Percentiles rank a stretch among this genome's conserved stretches.
These are phyloP conservation scores for Paecilomyces sp. DNA, from an alignment of 2,329 filamentous ascomycete genomes.

Conservation along the genomic window DNA sequence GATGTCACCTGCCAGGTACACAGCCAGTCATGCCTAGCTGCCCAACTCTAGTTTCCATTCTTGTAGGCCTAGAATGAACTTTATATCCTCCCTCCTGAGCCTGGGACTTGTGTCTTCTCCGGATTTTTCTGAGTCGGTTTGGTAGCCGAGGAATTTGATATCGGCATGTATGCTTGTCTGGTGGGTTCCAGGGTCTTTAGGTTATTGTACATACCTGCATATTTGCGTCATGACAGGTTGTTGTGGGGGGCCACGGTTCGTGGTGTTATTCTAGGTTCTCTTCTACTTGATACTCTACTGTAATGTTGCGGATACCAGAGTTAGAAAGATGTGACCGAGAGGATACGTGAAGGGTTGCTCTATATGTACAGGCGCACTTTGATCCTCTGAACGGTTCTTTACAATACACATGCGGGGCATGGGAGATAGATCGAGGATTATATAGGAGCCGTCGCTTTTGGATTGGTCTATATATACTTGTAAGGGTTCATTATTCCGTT, in stretches of 20 bases:
- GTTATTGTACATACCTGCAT: background rate
- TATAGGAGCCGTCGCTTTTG: background rate
- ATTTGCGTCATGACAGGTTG: background rate
- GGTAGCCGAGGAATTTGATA: background rate
- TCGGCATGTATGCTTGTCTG: background rate
- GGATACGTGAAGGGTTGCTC: background rate
- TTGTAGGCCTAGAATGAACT: background rate
- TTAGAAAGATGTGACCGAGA: background rate
- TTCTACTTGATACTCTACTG: background rate
- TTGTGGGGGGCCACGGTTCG: background rate
- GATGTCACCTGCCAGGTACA: background rate
- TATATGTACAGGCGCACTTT: background rate
- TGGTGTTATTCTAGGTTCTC: background rate
- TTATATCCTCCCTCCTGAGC: too few species aligned
- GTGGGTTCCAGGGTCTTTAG: background rate
- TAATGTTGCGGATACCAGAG: background rate
- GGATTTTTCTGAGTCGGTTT: background rate
- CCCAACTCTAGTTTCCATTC: background rate
- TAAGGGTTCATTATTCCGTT: constrained; percentile 99
- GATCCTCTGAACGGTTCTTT: background rate
- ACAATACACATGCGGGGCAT: background rate
- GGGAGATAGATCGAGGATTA: background rate
- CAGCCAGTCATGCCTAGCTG: background rate
- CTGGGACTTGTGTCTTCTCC: background rate
- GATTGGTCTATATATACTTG: constrained; percentile 64